These are phyloP conservation scores for Mrakia blollopis DNA, from an alignment of 768 basidiomycete species.

Conservation along the genomic window DNA sequence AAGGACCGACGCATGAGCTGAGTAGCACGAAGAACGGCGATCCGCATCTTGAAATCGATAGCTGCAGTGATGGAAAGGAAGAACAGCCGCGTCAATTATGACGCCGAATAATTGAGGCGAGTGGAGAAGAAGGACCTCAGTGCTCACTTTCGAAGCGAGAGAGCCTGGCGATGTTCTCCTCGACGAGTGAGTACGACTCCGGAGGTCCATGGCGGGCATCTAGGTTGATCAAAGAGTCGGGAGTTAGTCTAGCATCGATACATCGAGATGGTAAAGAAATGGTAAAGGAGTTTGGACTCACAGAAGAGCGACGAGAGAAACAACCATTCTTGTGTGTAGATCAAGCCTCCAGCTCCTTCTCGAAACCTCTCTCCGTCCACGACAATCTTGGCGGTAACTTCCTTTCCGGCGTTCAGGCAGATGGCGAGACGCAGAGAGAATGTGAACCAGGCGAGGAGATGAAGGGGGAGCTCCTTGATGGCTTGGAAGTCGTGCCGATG, in stretches of 20 bases:
- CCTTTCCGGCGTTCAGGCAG: neutral
- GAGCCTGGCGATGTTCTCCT: neutral
- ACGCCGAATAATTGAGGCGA: no score
- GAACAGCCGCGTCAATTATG: no score
- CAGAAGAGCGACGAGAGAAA: neutral
- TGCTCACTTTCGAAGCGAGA: neutral
- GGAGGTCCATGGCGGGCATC: neutral
- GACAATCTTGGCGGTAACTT: neutral
- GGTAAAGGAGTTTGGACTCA: no score
- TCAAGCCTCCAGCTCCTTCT: neutral
- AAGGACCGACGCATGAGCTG: neutral
- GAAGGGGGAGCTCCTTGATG: neutral
- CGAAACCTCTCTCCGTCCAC: neutral
- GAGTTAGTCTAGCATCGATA: no score
- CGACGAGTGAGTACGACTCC: neutral
- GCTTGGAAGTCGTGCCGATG: neutral
- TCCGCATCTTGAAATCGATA: slow-evolving; percentile 2
- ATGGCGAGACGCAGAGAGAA: neutral
- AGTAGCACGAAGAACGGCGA: neutral
- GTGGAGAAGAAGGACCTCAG: neutral
- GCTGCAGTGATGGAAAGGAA: neutral
- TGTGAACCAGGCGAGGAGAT: neutral
- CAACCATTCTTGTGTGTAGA: neutral
- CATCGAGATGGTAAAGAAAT: no score
- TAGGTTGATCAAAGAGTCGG: no score